These are phyloP conservation scores for Aureobasidium uvarum DNA, from an alignment of 2,329 filamentous ascomycete genomes.

Conservation along the genomic window DNA sequence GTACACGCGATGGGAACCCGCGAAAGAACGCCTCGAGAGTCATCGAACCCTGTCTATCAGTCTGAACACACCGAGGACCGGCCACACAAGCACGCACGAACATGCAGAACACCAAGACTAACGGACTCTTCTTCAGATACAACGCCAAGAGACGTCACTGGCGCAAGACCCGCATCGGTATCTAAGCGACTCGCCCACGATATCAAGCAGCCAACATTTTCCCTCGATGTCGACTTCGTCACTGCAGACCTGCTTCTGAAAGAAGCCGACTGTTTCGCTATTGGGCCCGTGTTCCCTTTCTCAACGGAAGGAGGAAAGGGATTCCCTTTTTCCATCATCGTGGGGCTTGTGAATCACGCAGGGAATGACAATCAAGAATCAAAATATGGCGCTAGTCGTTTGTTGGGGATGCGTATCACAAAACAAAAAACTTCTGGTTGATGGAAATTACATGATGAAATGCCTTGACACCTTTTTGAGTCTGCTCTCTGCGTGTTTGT, in stretches of 20 bases:
- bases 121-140: conserved; percentile 64
- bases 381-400: conserved; percentile 25
- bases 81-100: background rate
- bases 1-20: background rate
- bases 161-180: conserved; percentile 99
- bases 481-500: conserved; percentile 1
- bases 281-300: conserved; percentile 23
- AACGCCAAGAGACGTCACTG: conserved; percentile 99
- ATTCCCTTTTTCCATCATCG: conserved; percentile 20
- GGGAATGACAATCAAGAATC: conserved; percentile 26
- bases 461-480: conserved; percentile 18
- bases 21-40: background rate
- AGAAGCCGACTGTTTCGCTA: conserved; percentile 24
- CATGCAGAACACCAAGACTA: conserved; percentile 10
- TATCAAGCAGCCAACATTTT: conserved; percentile 24
- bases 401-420: conserved; percentile 26
- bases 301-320: conserved; percentile 6
- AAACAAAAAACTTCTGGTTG: conserved; percentile 27
- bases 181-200: conserved; percentile 66
- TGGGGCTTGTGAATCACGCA: conserved; percentile 17
- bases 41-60: background rate
- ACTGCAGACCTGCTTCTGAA: conserved; percentile 20
- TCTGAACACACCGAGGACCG: background rate
- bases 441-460: conserved; percentile 26
- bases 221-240: conserved; percentile 26